Conservation (phyloP, 495 filamentous ascomycete genomes). For the Hypoxylon lenormandii region DNA sequence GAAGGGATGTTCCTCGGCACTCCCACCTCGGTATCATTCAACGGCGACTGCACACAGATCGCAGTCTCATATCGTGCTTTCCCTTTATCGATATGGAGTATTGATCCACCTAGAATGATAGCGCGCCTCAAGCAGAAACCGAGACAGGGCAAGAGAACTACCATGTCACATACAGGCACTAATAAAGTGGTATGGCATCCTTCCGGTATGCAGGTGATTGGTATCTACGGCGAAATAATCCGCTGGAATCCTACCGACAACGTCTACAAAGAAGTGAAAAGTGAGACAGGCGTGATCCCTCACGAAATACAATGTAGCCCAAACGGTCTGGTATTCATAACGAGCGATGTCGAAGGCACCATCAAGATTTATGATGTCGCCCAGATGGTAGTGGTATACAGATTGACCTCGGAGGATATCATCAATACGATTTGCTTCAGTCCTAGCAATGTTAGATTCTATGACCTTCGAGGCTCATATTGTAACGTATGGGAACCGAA, state of each 20-base stretch:
- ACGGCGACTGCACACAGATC: background rate
- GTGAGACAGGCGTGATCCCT: background rate
- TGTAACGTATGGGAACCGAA: constrained; percentile 6
- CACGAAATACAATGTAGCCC: background rate
- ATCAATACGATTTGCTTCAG: background rate
- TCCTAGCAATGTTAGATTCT: background rate
- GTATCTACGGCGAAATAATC: constrained; percentile 1
- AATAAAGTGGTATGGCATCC: constrained; percentile 7
- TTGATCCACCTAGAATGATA: background rate
- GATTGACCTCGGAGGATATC: background rate
- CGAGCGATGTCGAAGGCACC: background rate
- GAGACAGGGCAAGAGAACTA: background rate
- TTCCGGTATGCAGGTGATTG: background rate
- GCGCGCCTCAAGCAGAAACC: background rate
- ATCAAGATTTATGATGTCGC: constrained; percentile 1
- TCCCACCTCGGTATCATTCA: background rate
- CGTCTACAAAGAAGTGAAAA: background rate
- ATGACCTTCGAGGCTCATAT: constrained; percentile 1
- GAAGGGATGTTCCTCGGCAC: background rate
- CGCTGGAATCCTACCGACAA: background rate
- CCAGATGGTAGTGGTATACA: background rate
- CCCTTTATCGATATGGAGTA: background rate
- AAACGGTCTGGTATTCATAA: constrained; percentile 1
- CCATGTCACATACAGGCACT: background rate
- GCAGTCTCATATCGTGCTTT: background rate